These are phyloP conservation scores for Fulvia fulva DNA, from an alignment of 2,329 filamentous ascomycete species.

Conservation along the genomic window DNA sequence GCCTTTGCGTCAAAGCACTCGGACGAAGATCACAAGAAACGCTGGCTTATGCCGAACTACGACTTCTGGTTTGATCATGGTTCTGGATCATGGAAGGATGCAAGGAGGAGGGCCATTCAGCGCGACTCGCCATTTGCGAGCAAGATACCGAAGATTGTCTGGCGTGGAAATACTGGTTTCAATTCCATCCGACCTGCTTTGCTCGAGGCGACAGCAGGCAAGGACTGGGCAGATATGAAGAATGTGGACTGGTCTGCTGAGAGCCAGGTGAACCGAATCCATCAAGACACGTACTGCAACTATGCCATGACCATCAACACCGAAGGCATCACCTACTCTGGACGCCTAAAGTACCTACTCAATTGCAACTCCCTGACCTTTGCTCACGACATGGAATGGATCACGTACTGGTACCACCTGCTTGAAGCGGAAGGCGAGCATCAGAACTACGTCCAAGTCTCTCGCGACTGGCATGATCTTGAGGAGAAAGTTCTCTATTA, in stretches of 20 bases:
- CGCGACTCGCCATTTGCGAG: slow-evolving; percentile 16
- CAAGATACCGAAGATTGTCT: slow-evolving; percentile 27
- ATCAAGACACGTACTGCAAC: slow-evolving; percentile 12
- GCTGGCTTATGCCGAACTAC: slow-evolving; percentile 52
- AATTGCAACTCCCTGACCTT: slow-evolving; percentile 30
- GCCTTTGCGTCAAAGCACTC: slow-evolving; percentile 15
- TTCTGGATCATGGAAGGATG: slow-evolving; percentile 21
- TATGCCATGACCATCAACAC: slow-evolving; percentile 29
- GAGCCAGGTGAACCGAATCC: not conserved
- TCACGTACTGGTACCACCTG: slow-evolving; percentile 26
- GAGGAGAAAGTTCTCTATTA: slow-evolving; percentile 24
- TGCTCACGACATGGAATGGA: slow-evolving; percentile 27
- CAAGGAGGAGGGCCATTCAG: slow-evolving; percentile 12
- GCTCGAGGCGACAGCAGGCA: slow-evolving; percentile 26
- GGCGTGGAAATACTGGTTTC: slow-evolving; percentile 26
- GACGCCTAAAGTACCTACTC: slow-evolving; percentile 28
- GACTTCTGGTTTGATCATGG: slow-evolving; percentile 44
- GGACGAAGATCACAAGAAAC: slow-evolving; percentile 33
- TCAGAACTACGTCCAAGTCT: slow-evolving; percentile 30
- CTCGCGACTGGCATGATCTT: slow-evolving; percentile 27
- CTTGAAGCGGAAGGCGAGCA: slow-evolving; percentile 21
- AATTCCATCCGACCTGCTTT: slow-evolving; percentile 28
- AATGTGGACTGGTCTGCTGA: slow-evolving; percentile 4
- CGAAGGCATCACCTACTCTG: slow-evolving; percentile 29
- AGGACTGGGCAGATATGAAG: slow-evolving; percentile 36